Base-by-base conservation (phyloP, 1,284 basidiomycete species). In the Inonotus hispidus region DNA sequence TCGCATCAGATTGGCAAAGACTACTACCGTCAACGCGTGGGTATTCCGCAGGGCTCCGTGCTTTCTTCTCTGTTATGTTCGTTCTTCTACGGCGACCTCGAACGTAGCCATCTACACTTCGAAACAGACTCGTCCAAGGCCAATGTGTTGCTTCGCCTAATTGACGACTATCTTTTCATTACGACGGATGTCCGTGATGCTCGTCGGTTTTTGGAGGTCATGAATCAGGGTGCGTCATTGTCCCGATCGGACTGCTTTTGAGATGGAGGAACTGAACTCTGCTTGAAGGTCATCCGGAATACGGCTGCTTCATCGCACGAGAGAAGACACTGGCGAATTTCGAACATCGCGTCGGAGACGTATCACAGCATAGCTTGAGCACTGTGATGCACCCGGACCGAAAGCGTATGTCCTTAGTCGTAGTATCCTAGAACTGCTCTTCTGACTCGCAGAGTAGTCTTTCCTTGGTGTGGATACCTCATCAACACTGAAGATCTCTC, bases 1-100 rank as follows among this genome's bases (percentile, higher is more conserved):
- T 32, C 8, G 4, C 4, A 32, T 16, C 39, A 93, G 91, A 92
- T 94, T 62, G 91, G 89, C 0, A 68, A 78, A 7, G 75, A 82
- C 45, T 91, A 91, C 70, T 95, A 90, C 70, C 84, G 90, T 1
- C 97, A 99, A 72, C 82, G 82, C 7, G 82, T 92, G 11, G 97
- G 97, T 0, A 98, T 99, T 32, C 95, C 97, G 0, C 97, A 99
- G 72, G 97, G 97, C 14, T 98, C 95, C 0, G 85, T 93, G 27
- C 75, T 99, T 29, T 97, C 94, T 4, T 85, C 91, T 1, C 70
- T 98, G 32, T 75, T 99, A 1, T 99, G 97, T 70, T 90, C 90
- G 1, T 90, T 95, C 73, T 97, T 95, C 73, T 98, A 98, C 65
- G 95, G 93, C 0, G 87, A 95, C 68, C 79, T 99, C 66, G 97